Percentiles rank a stretch among this genome's conserved stretches.
These are phyloP conservation scores for Cantharellus anzutake DNA, from an alignment of 768 basidiomycete species.

Conservation along the genomic window DNA sequence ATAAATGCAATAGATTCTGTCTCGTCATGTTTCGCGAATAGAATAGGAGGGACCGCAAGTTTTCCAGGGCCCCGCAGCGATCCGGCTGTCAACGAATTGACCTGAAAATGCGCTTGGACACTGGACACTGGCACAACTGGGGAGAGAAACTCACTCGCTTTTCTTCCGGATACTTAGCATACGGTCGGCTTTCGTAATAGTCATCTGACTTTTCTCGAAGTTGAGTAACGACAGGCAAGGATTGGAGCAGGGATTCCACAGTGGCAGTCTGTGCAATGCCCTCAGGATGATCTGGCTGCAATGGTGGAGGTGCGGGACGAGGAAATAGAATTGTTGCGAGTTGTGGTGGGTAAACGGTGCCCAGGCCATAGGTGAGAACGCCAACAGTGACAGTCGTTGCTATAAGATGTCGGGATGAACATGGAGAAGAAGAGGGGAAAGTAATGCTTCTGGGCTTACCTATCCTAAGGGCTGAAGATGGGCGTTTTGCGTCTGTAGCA, in stretches of 20 bases:
- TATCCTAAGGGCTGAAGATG: no score
- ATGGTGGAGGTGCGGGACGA: slow-evolving; percentile 54
- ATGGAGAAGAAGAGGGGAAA: no score
- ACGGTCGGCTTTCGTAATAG: slow-evolving; percentile 55
- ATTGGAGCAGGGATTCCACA: slow-evolving; percentile 52
- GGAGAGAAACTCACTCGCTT: slow-evolving; percentile 15
- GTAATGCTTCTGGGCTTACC: no score
- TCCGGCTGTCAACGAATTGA: slow-evolving; percentile 72
- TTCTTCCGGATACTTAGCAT: slow-evolving; percentile 46
- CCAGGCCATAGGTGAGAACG: slow-evolving; percentile 26
- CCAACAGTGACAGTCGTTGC: slow-evolving; percentile 5
- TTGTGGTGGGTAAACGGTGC: slow-evolving; percentile 52
- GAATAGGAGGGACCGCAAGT: slow-evolving; percentile 61
- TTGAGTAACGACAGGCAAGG: slow-evolving; percentile 36
- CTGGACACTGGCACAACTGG: background rate
- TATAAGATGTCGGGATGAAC: background rate
- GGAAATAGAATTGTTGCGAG: slow-evolving; percentile 55
- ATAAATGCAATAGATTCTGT: slow-evolving; percentile 48
- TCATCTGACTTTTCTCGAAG: slow-evolving; percentile 24
- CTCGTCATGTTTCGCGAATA: slow-evolving; percentile 58
- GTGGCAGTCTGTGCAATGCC: slow-evolving; percentile 35
- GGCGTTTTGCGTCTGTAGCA: no score
- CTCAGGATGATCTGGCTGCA: slow-evolving; percentile 34
- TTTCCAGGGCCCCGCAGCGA: slow-evolving; percentile 75
- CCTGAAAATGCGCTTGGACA: slow-evolving; percentile 16